phyloP scores from a whole-genome alignment of 2,329 filamentous ascomycete genomes.

The Ustulina deusta region DNA sequence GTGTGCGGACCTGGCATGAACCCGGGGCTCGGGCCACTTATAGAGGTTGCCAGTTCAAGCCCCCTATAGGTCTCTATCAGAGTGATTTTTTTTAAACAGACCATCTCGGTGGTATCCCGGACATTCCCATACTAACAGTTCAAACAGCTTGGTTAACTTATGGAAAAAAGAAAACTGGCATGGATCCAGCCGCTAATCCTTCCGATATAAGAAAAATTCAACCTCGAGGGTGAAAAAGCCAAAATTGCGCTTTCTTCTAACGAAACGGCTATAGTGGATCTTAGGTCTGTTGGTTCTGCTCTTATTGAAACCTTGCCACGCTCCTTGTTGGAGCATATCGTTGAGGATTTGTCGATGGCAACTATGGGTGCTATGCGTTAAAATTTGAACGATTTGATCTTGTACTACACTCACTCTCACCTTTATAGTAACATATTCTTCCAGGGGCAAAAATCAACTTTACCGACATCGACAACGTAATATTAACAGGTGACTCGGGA shows the following conservation, averaged over 20 bases:
- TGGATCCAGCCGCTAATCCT: neutral
- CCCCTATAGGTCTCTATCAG: no score
- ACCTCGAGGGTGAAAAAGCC: slow-evolving; percentile 2
- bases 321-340: neutral
- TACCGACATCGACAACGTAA: slow-evolving; percentile 7
- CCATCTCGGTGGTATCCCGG: no score
- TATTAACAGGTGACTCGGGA: slow-evolving; percentile 12
- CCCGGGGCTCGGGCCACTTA: no score
- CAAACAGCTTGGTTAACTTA: neutral
- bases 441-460: slow-evolving; percentile 1
- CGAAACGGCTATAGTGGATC: neutral
- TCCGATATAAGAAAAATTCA: neutral
- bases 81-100: no score
- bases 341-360: neutral
- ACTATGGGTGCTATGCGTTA: neutral
- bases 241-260: slow-evolving; percentile 10
- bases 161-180: neutral
- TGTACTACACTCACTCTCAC: neutral
- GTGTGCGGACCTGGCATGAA: no score
- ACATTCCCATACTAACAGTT: neutral
- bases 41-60: no score
- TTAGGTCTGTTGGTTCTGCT: neutral
- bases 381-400: neutral
- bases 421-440: neutral
- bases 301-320: neutral